Evolutionary conservation across 108 stramenopile species (phyloP).

Genomic region (Nitzschia palea): DNA sequence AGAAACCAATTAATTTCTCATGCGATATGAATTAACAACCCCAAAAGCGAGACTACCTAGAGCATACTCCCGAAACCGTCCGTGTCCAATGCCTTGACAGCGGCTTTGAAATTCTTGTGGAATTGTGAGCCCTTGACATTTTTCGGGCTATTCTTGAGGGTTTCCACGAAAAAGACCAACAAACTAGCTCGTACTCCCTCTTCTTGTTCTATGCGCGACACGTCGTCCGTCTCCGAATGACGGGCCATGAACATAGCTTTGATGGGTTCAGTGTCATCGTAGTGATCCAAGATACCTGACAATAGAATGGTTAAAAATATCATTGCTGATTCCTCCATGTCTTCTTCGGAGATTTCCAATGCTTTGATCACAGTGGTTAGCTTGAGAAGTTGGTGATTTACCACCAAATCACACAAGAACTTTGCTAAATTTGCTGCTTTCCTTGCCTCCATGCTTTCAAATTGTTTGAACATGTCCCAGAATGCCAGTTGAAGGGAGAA

Average conservation of each 20-base stretch:
- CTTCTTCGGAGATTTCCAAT: slow-evolving; percentile 69
- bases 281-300: slow-evolving; percentile 68
- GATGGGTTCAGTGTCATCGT: slow-evolving; percentile 44
- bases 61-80: slow-evolving; percentile 38
- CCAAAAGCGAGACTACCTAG: not conserved
- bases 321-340: slow-evolving; percentile 63
- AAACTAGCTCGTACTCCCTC: slow-evolving; percentile 63
- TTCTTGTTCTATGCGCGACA: slow-evolving; percentile 24
- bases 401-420: slow-evolving; percentile 82
- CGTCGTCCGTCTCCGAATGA: slow-evolving; percentile 21
- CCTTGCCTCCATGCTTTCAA: slow-evolving; percentile 69
- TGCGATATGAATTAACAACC: slow-evolving; percentile 2
- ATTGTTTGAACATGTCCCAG: slow-evolving; percentile 94
- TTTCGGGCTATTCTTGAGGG: slow-evolving; percentile 81
- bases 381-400: slow-evolving; percentile 54
- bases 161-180: slow-evolving; percentile 79
- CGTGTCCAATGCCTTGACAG: slow-evolving; percentile 69
- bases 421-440: slow-evolving; percentile 90
- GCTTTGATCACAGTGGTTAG: slow-evolving; percentile 76
- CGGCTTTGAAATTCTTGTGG: slow-evolving; percentile 69
- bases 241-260: slow-evolving; percentile 47
- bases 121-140: slow-evolving; percentile 74
- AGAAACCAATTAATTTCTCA: too few relatives aligned
- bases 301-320: slow-evolving; percentile 81
- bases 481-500: slow-evolving; percentile 93